phyloP scores from a whole-genome alignment of 148 eudicot species.

The Rhododendron williamsianum region DNA sequence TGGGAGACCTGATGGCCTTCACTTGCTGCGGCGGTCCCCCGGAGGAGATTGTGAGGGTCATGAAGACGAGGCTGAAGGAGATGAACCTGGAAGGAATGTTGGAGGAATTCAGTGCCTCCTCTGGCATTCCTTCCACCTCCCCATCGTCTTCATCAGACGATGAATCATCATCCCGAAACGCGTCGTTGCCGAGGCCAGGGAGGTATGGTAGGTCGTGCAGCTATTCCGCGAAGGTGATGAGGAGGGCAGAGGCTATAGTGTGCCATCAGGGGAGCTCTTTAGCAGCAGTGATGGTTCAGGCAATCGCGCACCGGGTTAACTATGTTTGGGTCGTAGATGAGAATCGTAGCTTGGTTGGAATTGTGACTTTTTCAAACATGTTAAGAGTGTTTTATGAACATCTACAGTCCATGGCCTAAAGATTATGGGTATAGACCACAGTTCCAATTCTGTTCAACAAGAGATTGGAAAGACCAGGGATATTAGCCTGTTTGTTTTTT shows the following conservation, averaged over 20 bases:
- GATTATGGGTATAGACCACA: neutral
- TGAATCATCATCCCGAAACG: conserved; percentile 25
- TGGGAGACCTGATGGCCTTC: conserved; percentile 77
- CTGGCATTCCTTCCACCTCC: neutral
- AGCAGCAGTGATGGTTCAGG: conserved; percentile 87
- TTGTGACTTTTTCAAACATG: conserved; percentile 64
- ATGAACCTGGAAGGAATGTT: conserved; percentile 44
- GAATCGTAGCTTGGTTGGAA: conserved; percentile 47
- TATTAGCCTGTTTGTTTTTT: no score
- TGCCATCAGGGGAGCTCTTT: conserved; percentile 72
- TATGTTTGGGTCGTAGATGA: conserved; percentile 86
- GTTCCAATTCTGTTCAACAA: neutral
- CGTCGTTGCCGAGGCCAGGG: conserved; percentile 14
- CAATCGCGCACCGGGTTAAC: conserved; percentile 67
- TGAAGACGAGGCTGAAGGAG: conserved; percentile 48
- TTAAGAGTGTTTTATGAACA: conserved; percentile 53
- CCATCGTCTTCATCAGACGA: conserved; percentile 44
- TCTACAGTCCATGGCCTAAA: conserved; percentile 33
- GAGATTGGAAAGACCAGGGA: no score
- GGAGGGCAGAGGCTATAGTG: conserved; percentile 58
- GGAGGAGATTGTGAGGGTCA: conserved; percentile 47
- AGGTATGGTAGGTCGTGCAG: conserved; percentile 42
- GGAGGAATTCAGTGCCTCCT: conserved; percentile 28
- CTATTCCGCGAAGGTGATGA: conserved; percentile 51
- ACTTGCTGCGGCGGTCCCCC: conserved; percentile 72